phyloP scores from a whole-genome alignment of 2,329 filamentous ascomycete genomes.

The Alternaria infectoria region DNA sequence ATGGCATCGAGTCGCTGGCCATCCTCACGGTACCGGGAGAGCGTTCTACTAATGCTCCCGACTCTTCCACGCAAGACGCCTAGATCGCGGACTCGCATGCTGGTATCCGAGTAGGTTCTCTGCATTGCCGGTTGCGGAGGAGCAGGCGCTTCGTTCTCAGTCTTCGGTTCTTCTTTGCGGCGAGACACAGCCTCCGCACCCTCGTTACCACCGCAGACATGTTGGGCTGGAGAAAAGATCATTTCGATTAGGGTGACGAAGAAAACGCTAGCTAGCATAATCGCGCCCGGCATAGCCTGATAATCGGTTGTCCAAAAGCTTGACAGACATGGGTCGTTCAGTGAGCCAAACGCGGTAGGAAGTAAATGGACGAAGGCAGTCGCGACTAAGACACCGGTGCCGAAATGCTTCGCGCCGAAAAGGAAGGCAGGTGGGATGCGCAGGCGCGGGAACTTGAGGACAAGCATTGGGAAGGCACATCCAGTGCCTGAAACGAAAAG shows the following conservation, averaged over 20 bases:
- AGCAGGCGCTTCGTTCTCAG: constrained; percentile 4
- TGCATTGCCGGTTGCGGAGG: constrained; percentile 9
- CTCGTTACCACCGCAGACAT: constrained; percentile 62
- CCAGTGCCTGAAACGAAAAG: constrained; percentile 50
- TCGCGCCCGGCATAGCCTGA: constrained; percentile 66
- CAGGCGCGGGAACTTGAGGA: constrained; percentile 64
- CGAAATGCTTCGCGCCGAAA: constrained; percentile 61
- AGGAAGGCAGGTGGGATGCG: constrained; percentile 66
- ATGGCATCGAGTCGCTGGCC: constrained; percentile 41
- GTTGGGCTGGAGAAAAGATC: constrained; percentile 63
- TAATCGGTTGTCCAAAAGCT: constrained; percentile 64
- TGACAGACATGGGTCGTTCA: constrained; percentile 58
- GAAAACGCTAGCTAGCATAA: constrained; percentile 68
- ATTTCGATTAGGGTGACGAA: constrained; percentile 67
- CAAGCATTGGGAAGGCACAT: constrained; percentile 67
- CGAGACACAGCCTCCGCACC: constrained; percentile 28
- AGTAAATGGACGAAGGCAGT: constrained; percentile 81
- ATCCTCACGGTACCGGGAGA: constrained; percentile 36
- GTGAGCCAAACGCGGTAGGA: constrained; percentile 62
- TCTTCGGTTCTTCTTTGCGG: constrained; percentile 7
- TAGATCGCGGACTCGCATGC: constrained; percentile 32
- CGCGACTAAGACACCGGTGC: constrained; percentile 81
- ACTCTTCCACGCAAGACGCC: constrained; percentile 30
- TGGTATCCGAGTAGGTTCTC: constrained; percentile 30
- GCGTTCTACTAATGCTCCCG: constrained; percentile 38